Percentiles rank a stretch among this genome's conserved stretches.
phyloP scores from a whole-genome alignment of 2,329 filamentous ascomycete genomes.

The Biscogniauxia marginata region DNA sequence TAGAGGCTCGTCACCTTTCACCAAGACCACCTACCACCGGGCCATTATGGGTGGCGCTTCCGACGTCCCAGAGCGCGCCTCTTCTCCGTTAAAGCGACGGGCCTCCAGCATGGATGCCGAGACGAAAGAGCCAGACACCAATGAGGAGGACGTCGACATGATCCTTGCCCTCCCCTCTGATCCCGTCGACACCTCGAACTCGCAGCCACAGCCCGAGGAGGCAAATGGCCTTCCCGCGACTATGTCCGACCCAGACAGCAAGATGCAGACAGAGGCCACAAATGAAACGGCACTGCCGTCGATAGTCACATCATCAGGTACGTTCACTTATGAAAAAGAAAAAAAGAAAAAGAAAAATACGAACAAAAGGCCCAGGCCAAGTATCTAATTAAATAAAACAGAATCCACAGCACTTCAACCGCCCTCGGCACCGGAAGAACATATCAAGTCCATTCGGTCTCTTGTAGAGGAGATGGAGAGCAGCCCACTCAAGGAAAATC shows the following conservation, averaged over 20 bases:
- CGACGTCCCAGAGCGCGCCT: slow-evolving; percentile 58
- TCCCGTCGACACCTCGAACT: slow-evolving; percentile 6
- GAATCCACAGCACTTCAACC: slow-evolving; percentile 18
- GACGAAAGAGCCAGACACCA: slow-evolving; percentile 33
- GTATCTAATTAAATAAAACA: slow-evolving; percentile 6
- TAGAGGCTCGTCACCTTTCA: slow-evolving; percentile 52
- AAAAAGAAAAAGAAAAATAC: background rate
- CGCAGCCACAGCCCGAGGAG: slow-evolving; percentile 5
- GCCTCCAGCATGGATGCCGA: slow-evolving; percentile 62
- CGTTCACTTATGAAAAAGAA: background rate
- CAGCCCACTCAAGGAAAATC: slow-evolving; percentile 62
- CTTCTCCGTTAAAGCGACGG: slow-evolving; percentile 63
- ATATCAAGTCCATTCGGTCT: slow-evolving; percentile 70
- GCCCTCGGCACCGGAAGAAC: slow-evolving; percentile 57
- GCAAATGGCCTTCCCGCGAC: background rate
- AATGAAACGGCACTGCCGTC: slow-evolving; percentile 2
- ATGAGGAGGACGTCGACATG: slow-evolving; percentile 50
- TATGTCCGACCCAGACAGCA: background rate
- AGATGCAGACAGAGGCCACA: slow-evolving; percentile 1
- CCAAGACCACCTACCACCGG: slow-evolving; percentile 47
- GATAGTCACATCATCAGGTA: slow-evolving; percentile 14
- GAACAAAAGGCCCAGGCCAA: background rate
- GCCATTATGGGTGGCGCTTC: slow-evolving; percentile 60
- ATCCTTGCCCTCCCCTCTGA: slow-evolving; percentile 30
- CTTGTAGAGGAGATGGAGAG: slow-evolving; percentile 55